phyloP scores from a whole-genome alignment of 495 filamentous ascomycete genomes.

The Haplographium delicatum region DNA sequence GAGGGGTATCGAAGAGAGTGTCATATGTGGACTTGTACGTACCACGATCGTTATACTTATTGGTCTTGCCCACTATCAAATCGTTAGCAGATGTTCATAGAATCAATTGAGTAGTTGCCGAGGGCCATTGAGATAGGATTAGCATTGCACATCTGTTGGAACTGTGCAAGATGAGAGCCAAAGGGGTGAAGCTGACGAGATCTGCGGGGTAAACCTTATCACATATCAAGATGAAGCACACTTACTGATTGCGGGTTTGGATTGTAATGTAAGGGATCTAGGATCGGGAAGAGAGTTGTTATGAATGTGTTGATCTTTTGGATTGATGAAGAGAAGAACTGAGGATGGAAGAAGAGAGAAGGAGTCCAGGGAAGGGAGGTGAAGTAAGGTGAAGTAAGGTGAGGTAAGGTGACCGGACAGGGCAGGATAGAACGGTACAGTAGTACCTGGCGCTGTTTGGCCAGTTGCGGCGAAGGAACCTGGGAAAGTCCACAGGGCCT shows the following conservation, averaged over 20 bases:
- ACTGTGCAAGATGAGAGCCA: constrained; percentile 1
- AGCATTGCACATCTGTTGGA: constrained; percentile 7
- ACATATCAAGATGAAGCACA: background rate
- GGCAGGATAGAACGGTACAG: too few relatives aligned
- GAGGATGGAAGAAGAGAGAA: background rate
- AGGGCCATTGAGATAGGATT: constrained; percentile 4
- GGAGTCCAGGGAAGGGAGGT: background rate
- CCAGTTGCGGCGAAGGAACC: too few relatives aligned
- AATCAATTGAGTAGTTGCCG: background rate
- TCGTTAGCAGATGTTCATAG: constrained; percentile 55
- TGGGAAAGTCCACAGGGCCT: too few relatives aligned
- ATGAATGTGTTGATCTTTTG: background rate
- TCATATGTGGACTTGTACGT: background rate
- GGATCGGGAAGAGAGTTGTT: background rate
- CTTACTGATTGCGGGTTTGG: background rate
- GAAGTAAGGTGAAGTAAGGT: background rate
- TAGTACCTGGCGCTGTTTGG: too few relatives aligned
- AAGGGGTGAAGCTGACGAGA: background rate
- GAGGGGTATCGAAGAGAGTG: background rate
- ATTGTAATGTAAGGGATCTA: background rate
- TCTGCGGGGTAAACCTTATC: constrained; percentile 13
- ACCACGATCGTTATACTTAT: constrained; percentile 83
- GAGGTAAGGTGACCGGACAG: too few relatives aligned
- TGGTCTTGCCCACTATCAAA: constrained; percentile 39
- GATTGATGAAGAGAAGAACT: background rate